Evolutionary conservation across 495 filamentous ascomycete genomes (phyloP).

Genomic region (Pyrenula massariospora): DNA sequence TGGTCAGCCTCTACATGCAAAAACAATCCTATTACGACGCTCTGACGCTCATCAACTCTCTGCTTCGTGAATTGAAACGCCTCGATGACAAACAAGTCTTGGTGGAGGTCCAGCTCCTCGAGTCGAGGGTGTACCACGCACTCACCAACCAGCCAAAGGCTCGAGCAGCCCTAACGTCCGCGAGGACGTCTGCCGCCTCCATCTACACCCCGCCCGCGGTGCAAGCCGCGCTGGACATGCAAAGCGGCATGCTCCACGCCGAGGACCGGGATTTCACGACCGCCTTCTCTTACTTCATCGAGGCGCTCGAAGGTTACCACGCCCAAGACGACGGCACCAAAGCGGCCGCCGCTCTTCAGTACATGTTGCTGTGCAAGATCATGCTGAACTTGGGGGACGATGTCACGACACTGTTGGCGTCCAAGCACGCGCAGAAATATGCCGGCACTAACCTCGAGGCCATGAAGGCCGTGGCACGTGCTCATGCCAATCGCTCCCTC

Average conservation of each 20-base stretch:
- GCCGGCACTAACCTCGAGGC: slow-evolving; percentile 89
- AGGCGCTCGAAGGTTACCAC: slow-evolving; percentile 93
- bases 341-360: slow-evolving; percentile 87
- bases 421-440: slow-evolving; percentile 92
- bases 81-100: slow-evolving; percentile 96
- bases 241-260: slow-evolving; percentile 95
- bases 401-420: slow-evolving; percentile 81
- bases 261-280: slow-evolving; percentile 99
- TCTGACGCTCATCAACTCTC: slow-evolving; percentile 86
- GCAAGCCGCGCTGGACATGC: slow-evolving; percentile 96
- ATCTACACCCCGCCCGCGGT: slow-evolving; percentile 94
- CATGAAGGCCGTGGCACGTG: slow-evolving; percentile 95
- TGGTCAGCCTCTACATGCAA: slow-evolving; percentile 87
- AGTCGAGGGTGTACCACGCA: slow-evolving; percentile 94
- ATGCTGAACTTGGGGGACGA: slow-evolving; percentile 97
- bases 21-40: slow-evolving; percentile 96
- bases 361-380: slow-evolving; percentile 99
- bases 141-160: slow-evolving; percentile 94
- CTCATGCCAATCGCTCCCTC: slow-evolving; percentile 84
- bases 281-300: slow-evolving; percentile 96
- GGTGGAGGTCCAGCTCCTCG: slow-evolving; percentile 96
- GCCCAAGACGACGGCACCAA: slow-evolving; percentile 75
- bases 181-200: slow-evolving; percentile 85
- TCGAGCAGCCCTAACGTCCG: slow-evolving; percentile 86
- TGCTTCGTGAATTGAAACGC: slow-evolving; percentile 91